These are phyloP conservation scores for Coelastrella sp. DNA, from an alignment of 139 green algal genomes.

Conservation along the genomic window DNA sequence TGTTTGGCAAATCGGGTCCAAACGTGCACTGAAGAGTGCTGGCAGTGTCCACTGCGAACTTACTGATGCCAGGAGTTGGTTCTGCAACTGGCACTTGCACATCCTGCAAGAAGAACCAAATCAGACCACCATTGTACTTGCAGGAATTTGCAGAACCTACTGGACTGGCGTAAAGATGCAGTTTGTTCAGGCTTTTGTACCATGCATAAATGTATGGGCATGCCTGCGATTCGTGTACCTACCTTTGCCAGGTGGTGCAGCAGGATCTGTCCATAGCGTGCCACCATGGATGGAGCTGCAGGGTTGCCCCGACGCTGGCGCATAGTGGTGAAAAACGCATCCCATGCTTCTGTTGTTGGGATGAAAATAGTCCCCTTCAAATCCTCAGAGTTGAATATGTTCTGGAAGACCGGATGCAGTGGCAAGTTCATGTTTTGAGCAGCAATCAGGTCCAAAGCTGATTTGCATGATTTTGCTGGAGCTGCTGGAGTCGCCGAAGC, in stretches of 20 bases:
- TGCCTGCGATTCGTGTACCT: background rate
- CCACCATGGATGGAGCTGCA: constrained; percentile 42
- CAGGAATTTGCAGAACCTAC: too few species aligned
- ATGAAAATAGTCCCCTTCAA: constrained; percentile 51
- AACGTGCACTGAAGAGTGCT: constrained; percentile 46
- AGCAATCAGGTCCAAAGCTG: constrained; percentile 47
- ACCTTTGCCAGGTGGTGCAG: constrained; percentile 50
- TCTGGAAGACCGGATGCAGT: constrained; percentile 48
- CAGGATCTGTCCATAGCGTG: constrained; percentile 49
- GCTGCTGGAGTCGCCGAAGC: constrained; percentile 12
- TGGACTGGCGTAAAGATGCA: too few species aligned
- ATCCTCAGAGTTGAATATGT: constrained; percentile 41
- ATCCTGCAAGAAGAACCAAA: constrained; percentile 29
- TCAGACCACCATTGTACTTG: too few species aligned
- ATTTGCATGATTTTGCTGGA: constrained; percentile 35
- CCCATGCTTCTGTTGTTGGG: constrained; percentile 45
- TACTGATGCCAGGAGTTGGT: constrained; percentile 41
- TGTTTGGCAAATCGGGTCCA: constrained; percentile 45
- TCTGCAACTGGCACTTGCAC: constrained; percentile 44
- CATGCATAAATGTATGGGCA: too few species aligned
- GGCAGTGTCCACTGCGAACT: constrained; percentile 49
- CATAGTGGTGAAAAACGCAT: constrained; percentile 44
- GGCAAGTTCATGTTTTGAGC: constrained; percentile 45
- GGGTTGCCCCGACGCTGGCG: constrained; percentile 51
- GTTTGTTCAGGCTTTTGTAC: background rate